Evolutionary conservation across 192 early-diverging fungal genomes (phyloP).

Genomic region (Thoreauomyces humboldtii): DNA sequence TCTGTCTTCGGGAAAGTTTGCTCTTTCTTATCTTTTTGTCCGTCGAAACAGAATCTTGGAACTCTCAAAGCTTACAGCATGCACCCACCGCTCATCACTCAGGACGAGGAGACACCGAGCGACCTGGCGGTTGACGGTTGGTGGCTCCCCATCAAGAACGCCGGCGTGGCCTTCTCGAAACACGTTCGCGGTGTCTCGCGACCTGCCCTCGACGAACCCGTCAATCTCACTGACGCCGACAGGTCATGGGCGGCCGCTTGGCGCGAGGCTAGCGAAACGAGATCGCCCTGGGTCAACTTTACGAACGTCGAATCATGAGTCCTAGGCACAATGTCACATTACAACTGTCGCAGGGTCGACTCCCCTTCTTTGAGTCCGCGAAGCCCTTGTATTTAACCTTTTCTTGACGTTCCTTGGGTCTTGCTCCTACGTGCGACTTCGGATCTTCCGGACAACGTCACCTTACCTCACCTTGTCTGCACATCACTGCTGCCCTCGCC

Average conservation of each 20-base stretch:
- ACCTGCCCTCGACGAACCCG: background rate
- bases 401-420: too few relatives aligned
- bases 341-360: too few relatives aligned
- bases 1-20: background rate
- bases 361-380: too few relatives aligned
- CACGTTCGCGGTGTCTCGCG: background rate
- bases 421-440: too few relatives aligned
- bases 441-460: too few relatives aligned
- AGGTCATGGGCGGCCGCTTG: background rate
- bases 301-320: too few relatives aligned
- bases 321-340: too few relatives aligned
- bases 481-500: too few relatives aligned
- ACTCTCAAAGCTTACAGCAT: slow-evolving; percentile 6
- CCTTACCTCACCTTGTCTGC: too few relatives aligned
- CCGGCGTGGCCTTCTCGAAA: background rate
- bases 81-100: slow-evolving; percentile 15
- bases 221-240: background rate
- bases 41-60: slow-evolving; percentile 1
- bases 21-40: background rate
- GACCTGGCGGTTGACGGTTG: slow-evolving; percentile 2
- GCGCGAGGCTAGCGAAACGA: too few relatives aligned
- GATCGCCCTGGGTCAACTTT: too few relatives aligned
- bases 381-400: too few relatives aligned
- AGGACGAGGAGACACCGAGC: background rate
- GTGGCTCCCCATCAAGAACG: slow-evolving; percentile 1